A percentile compares a stretch with the other conserved stretches of the same genome.
phyloP scores from a whole-genome alignment of 192 early-diverging fungal species.

The Backusella westeae region DNA sequence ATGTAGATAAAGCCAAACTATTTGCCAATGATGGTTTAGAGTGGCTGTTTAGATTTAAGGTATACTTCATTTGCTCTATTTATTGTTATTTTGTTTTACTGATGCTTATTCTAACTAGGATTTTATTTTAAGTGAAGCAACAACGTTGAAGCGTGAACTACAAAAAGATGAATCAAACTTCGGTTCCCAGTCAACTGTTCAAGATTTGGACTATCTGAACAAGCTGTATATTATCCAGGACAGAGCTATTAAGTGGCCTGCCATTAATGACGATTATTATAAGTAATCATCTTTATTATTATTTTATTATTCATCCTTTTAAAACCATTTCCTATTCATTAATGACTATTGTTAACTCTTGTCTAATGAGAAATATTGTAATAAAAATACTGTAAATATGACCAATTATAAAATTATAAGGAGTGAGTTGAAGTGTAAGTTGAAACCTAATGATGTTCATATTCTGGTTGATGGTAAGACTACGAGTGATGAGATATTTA shows the following conservation, averaged over 20 bases:
- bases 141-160: not conserved
- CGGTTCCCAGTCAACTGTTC: not conserved
- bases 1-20: not conserved
- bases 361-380: no score
- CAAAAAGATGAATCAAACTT: not conserved
- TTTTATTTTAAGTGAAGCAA: not conserved
- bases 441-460: no score
- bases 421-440: no score
- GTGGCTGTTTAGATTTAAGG: not conserved
- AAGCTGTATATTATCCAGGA: not conserved
- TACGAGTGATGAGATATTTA: no score
- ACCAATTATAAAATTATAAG: no score
- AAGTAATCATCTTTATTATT: no score
- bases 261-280: no score
- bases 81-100: not conserved
- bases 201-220: not conserved
- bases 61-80: not conserved
- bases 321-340: no score
- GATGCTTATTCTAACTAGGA: not conserved
- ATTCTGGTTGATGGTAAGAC: no score
- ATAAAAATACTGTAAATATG: no score
- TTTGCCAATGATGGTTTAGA: not conserved
- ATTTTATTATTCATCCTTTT: no score
- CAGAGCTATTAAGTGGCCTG: not conserved
- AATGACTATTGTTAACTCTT: no score